Evolutionary conservation across 345 rosid species (phyloP), one percentile per base, ranked within the genome.

Genomic region (Citrus maxima): DNA sequence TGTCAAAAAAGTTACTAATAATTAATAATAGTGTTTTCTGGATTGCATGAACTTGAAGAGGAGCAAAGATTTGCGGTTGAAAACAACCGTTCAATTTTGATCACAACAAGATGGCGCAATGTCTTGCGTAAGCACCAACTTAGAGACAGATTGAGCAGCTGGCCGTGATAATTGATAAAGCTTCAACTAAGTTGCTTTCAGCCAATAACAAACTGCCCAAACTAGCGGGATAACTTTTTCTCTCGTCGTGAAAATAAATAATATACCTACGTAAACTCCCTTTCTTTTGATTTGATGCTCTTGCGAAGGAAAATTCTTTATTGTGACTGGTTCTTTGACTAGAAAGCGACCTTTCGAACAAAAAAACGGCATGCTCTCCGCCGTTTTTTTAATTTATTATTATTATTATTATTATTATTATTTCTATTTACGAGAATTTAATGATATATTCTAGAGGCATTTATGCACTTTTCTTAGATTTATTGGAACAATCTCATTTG

Each of bases 171-270:
- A 16, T 54, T 18, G 58, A 54, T 18, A 54, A 54, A 54, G 58
- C 22, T 54, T 54, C 58, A 18, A 54, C 19, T 54, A 5, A 51
- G 78, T 75, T 35, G 82, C 78, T 81, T 62, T 79, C 74, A 59
- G 32, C 87, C 83, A 79, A 62, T 82, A 55, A 79, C 71, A 55
- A 80, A 56, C 80, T 75, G 67, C 60, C 80, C 82, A 67, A 75
- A 70, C 21, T 66, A 61, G 25, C 75, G 75, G 76, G 80, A 74
- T 22, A 5, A 7, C 55, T 54, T 42, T 42, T 65, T 6, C 13
- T 27, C 35, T 59, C 62, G 9, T 59, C 3, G 28, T 42, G 30
- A 34, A 7, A 27, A 34, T 12, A 18, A 18, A 8, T 54, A 54
- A 46, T 14, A 28, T 22, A 25, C 42, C 38, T 7, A 27, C 60